Base-by-base conservation (phyloP, 257 asterid genomes). In the Henckelia pumila region DNA sequence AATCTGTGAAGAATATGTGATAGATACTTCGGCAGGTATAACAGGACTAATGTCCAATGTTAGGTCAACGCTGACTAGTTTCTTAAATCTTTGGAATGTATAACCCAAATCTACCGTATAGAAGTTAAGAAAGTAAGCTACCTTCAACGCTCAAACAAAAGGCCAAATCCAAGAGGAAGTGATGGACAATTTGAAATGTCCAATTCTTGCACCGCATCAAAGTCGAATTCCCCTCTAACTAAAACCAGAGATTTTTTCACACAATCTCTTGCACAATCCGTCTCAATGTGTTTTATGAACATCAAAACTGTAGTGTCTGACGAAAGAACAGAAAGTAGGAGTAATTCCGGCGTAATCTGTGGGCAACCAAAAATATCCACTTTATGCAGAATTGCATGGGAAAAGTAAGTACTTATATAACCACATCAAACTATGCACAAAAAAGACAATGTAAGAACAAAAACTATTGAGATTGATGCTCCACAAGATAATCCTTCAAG, bases 361-460 rank as follows among this genome's bases (percentile, higher is more conserved):
- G 95, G 96, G 84, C 91, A 87, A 69, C 89, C 76, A 9, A 95
- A 85, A 66, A 89, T 80, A 74, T 91, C 98, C 80, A 89, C 62
- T 74, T 76, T 85, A 96, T 91, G 92, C 77, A 72, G 52, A 60
- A 69, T 70, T 67, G 64, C 58, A 73, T 35, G 37, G 44, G 29
- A 64, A 35, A 50, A 10, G 72, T 79, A 56, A 72, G 77, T 49
- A 67, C 69, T 72, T n/a, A n/a, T n/a, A n/a, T n/a, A n/a, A n/a
- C n/a, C n/a, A n/a, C 67, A 65, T 55, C 73, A 64, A 56, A 65
- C n/a, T 49, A 59, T 35, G 72, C 69, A 72, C 40, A 35, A 65
- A 3, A 57, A 29, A 24, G 24, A 44, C n/a, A 49, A 70, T 56
- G 53, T 20, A 10, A 10, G 58, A 49, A 25, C 7, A 55, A 67